These are phyloP conservation scores for Ustilago crameri DNA, from an alignment of 1,284 basidiomycete genomes.

Conservation along the genomic window DNA sequence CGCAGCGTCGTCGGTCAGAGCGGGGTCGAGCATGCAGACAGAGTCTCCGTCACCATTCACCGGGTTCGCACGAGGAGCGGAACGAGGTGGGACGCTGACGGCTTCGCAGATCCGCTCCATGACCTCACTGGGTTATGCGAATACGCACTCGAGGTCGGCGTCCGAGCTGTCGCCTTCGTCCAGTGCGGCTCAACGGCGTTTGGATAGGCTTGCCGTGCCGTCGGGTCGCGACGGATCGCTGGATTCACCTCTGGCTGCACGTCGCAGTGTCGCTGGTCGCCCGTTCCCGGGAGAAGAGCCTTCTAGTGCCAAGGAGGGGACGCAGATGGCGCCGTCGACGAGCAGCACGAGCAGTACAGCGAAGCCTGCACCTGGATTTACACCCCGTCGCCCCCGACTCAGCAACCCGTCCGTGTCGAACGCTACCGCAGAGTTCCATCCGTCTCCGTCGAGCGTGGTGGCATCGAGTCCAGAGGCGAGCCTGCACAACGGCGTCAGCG, in stretches of 20 bases:
- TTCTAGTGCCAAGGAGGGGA: neutral
- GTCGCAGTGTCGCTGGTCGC: constrained; percentile 15
- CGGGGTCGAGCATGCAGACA: constrained; percentile 17
- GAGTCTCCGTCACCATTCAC: constrained; percentile 21
- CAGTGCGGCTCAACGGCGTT: constrained; percentile 24
- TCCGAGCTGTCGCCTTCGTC: constrained; percentile 45
- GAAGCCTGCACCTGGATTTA: constrained; percentile 23
- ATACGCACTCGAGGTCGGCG: constrained; percentile 32
- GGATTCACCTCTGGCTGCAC: constrained; percentile 22
- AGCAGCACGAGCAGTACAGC: neutral
- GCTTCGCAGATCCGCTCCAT: constrained; percentile 42
- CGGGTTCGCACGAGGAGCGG: constrained; percentile 12
- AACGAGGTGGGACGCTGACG: constrained; percentile 28
- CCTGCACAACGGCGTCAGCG: constrained; percentile 12
- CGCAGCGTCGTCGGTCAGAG: constrained; percentile 21
- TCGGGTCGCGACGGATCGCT: constrained; percentile 11
- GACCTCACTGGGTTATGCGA: constrained; percentile 41
- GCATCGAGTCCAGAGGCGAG: constrained; percentile 35
- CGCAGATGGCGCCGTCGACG: constrained; percentile 2
- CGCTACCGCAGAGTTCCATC: constrained; percentile 40
- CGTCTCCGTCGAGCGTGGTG: constrained; percentile 20
- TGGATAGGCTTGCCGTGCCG: constrained; percentile 10
- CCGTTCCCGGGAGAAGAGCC: constrained; percentile 15
- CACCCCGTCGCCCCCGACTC: constrained; percentile 43
- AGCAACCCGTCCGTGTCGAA: constrained; percentile 55